These are phyloP conservation scores for Hygrocybe punicea DNA, from an alignment of 768 basidiomycete species.

Conservation along the genomic window DNA sequence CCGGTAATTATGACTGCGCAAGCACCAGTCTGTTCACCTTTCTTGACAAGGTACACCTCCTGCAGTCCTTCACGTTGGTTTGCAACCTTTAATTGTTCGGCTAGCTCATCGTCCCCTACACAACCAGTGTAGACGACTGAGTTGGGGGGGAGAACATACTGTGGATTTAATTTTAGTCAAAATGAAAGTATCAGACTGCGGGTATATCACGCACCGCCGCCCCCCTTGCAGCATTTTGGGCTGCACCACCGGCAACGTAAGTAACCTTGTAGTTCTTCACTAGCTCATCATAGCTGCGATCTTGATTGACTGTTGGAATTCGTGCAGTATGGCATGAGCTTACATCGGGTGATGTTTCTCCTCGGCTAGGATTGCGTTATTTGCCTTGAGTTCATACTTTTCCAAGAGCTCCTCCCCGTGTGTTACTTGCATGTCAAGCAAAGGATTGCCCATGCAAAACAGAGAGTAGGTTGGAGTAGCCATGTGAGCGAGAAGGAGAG, in stretches of 20 bases:
- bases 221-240: constrained; percentile 94
- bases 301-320: neutral
- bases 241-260: constrained; percentile 95
- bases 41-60: constrained; percentile 84
- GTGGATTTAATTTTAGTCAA: neutral
- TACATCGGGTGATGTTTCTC: constrained; percentile 87
- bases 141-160: constrained; percentile 87
- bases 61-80: constrained; percentile 90
- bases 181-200: neutral
- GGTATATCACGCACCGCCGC: constrained; percentile 69
- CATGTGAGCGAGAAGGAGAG: constrained; percentile 25
- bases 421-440: constrained; percentile 93
- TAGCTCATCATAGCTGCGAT: constrained; percentile 80
- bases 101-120: constrained; percentile 91
- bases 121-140: constrained; percentile 94
- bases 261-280: constrained; percentile 69
- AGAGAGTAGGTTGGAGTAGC: constrained; percentile 54
- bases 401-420: constrained; percentile 79
- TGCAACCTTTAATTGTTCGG: constrained; percentile 80
- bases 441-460: constrained; percentile 92
- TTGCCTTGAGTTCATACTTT: constrained; percentile 88
- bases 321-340: constrained; percentile 23
- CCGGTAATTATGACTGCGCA: constrained; percentile 95
- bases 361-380: constrained; percentile 94
- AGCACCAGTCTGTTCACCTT: constrained; percentile 88